Base-by-base conservation (phyloP, 2,329 filamentous ascomycete species). In the Paramyrothecium roridum region DNA sequence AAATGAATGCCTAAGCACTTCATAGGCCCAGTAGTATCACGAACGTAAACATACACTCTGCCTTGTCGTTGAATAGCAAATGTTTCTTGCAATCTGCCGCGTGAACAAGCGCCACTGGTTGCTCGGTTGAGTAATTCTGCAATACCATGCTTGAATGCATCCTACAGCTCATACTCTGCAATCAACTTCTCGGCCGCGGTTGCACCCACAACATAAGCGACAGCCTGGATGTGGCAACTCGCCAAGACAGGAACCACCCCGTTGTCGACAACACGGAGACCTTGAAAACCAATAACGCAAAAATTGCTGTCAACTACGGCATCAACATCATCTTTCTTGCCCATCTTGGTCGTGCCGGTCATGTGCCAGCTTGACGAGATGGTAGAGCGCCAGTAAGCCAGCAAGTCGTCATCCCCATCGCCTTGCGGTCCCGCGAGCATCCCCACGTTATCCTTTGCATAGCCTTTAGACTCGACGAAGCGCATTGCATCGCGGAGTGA, bases 291-390 rank as follows among this genome's bases (percentile, higher is more conserved):
- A 6, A 61, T 53, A 1, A 64, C 22, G 37, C 55, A 55, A 4
- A 64, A 64, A 13, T 63, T 50, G 7, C 12, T 57, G n/a, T 84
- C 80, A 8, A 85, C 80, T 26, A 72, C 79, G 1, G 77, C 75
- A 34, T 75, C 71, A 0, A 56, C 54, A 8, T 79, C 76, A 2
- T 65, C 72, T 0, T 54, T 43, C 57, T 69, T 75, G 0, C 83
- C 83, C 83, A 87, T 87, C 64, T 78, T 79, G 8, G 74, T 75
- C 0, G 83, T 87, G 0, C 81, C 79, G 1, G 73, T 80, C 77
- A 78, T 84, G 64, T 81, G 82, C 79, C 76, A 85, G 54, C 71
- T 80, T 2, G 75, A 80, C 30, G 66, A 71, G 19, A 74, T 68
- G 22, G 67, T 76, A 26, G 76, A 65, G 52, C 67, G 70, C 75